These are phyloP conservation scores for Aegilops longissima DNA, from an alignment of 176 grass and related monocot genomes.

Conservation along the genomic window DNA sequence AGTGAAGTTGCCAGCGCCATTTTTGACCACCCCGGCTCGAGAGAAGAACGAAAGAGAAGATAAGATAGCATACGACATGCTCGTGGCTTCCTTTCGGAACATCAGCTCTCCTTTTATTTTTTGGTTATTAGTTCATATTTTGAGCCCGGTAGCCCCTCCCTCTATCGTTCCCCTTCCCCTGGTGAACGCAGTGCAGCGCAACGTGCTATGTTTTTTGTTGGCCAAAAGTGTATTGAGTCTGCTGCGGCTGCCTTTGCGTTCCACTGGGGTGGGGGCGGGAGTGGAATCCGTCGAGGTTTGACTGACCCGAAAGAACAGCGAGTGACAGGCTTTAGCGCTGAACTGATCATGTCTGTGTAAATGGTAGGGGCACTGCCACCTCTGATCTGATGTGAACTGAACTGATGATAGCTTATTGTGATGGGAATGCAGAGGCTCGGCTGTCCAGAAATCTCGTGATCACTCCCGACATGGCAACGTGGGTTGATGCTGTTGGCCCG, in stretches of 20 bases:
- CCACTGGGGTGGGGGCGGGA: not conserved
- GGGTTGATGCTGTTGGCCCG: not conserved
- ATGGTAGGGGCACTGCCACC: not conserved
- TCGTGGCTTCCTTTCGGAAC: slow-evolving; percentile 34
- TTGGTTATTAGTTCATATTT: not conserved
- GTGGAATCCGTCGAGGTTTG: slow-evolving; percentile 7
- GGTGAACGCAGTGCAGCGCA: slow-evolving; percentile 15
- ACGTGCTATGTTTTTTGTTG: slow-evolving; percentile 4
- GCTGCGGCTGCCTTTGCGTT: not conserved
- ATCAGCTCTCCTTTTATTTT: slow-evolving; percentile 7
- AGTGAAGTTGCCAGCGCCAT: slow-evolving; percentile 30
- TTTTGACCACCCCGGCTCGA: slow-evolving; percentile 38
- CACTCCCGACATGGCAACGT: not conserved
- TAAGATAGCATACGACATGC: not conserved
- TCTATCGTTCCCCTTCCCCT: not conserved
- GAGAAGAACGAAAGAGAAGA: slow-evolving; percentile 29
- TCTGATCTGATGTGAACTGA: not conserved
- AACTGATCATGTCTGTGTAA: not conserved
- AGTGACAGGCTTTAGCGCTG: not conserved
- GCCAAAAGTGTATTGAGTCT: not conserved
- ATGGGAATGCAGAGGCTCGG: not conserved
- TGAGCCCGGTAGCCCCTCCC: not conserved
- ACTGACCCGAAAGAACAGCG: not conserved
- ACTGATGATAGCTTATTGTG: not conserved
- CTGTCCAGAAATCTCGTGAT: not conserved